Percentiles rank a stretch among this genome's conserved stretches.
Conservation (phyloP, 2,329 filamentous ascomycete species). For the Cordyceps fumosorosea region DNA sequence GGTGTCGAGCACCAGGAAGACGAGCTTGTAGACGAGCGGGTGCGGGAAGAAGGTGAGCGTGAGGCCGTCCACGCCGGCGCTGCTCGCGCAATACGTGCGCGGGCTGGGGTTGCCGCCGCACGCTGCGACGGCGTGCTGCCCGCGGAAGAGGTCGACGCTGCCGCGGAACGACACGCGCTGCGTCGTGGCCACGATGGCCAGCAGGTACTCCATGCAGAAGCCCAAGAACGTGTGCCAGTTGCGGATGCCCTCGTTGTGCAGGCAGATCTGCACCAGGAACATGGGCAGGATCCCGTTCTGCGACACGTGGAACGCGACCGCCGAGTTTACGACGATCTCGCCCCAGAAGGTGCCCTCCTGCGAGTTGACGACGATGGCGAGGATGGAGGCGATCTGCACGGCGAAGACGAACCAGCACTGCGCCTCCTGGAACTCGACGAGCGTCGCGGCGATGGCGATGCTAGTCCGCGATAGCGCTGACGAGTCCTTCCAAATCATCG, state of each 20-base stretch:
- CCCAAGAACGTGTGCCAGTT: slow-evolving; percentile 35
- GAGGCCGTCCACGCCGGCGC: slow-evolving; percentile 27
- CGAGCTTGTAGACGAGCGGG: slow-evolving; percentile 31
- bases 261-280: slow-evolving; percentile 31
- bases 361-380: slow-evolving; percentile 34
- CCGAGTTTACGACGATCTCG: slow-evolving; percentile 32
- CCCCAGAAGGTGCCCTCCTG: slow-evolving; percentile 34
- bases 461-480: slow-evolving; percentile 30
- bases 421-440: slow-evolving; percentile 35
- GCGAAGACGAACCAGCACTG: slow-evolving; percentile 35
- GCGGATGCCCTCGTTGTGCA: slow-evolving; percentile 33
- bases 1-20: slow-evolving; percentile 30
- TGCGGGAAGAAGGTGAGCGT: slow-evolving; percentile 31
- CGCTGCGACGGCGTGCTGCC: slow-evolving; percentile 24
- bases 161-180: slow-evolving; percentile 30
- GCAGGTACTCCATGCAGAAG: slow-evolving; percentile 32
- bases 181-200: slow-evolving; percentile 31
- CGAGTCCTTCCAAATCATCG: slow-evolving; percentile 32
- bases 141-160: slow-evolving; percentile 28
- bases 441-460: slow-evolving; percentile 32
- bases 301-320: slow-evolving; percentile 31
- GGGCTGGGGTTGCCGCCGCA: slow-evolving; percentile 33
- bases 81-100: slow-evolving; percentile 31
- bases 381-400: slow-evolving; percentile 33
- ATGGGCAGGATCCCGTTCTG: slow-evolving; percentile 33